Evolutionary conservation across 352 stramenopile species (phyloP), one percentile per base, ranked within the genome.

Genomic region (Globisporangium emineosum): DNA sequence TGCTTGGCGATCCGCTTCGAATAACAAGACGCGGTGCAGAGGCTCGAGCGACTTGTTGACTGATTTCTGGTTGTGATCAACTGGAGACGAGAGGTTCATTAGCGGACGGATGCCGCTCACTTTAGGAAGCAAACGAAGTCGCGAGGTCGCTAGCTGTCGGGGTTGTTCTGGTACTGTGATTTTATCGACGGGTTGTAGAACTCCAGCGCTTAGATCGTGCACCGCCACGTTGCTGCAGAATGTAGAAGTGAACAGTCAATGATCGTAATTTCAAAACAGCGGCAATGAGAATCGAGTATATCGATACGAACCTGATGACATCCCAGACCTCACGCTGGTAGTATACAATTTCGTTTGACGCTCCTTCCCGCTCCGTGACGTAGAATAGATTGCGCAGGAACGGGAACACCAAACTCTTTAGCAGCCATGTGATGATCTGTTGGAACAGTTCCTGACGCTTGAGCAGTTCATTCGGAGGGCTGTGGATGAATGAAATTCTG

Each of bases 311-410:
- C 78, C 63, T 78, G 66, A 94, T 85, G 15, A 65, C 65, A 62
- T 70, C 82, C 86, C 86, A 94, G 19, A 94, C 76, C 15, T 70
- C 69, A 30, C 82, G 78, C 19, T 86, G 81, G 57, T 87, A 94
- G 62, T 76, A 94, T 6, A 73, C 64, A 9, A 93, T 76, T 12
- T 91, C 79, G 37, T 91, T 90, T 3, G 74, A 80, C 56, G 73
- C 75, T 15, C 83, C 86, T 68, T 94, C 86, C 2, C 67, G 55
- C 45, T 91, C 82, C 1, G 86, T 94, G 56, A 91, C 80, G 67
- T 90, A 94, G 68, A 91, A 93, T 51, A 85, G 62, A 35, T 75
- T 82, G 9, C 75, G 77, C 29, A 94, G 50, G 3, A 91, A 37
- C 7, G 86, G 81, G 25, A 87, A 90, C 0, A 89, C 71, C 8